Percentiles rank a stretch among this genome's conserved stretches.
Conservation (phyloP, 2,329 filamentous ascomycete species). For the Coniochaeta sp. region DNA sequence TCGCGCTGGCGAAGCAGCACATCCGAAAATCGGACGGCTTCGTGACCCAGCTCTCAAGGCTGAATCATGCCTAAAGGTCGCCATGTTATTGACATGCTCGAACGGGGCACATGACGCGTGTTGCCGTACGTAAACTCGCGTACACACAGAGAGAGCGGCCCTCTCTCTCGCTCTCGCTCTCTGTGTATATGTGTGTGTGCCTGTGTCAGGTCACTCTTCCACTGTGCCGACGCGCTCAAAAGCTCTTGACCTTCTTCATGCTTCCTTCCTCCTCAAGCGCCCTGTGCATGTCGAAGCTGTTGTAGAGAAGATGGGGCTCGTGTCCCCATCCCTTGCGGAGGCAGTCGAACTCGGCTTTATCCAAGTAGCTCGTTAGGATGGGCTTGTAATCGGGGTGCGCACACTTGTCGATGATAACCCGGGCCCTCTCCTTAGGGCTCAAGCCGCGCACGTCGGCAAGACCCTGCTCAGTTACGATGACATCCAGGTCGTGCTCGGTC, state of each 20-base stretch:
- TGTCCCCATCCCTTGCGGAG: slow-evolving; percentile 82
- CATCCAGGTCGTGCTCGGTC: slow-evolving; percentile 86
- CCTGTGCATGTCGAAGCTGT: slow-evolving; percentile 84
- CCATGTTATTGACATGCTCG: not conserved
- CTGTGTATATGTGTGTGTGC: too few relatives aligned
- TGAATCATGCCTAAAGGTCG: not conserved
- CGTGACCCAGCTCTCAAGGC: not conserved
- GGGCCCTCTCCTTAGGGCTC: slow-evolving; percentile 69
- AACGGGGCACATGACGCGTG: not conserved
- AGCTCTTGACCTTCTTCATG: slow-evolving; percentile 65
- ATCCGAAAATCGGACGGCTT: not conserved
- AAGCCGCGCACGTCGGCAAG: slow-evolving; percentile 81
- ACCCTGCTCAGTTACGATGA: slow-evolving; percentile 71
- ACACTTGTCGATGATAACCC: slow-evolving; percentile 82
- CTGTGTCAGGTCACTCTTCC: not conserved
- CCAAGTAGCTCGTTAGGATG: slow-evolving; percentile 75
- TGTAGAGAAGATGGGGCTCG: slow-evolving; percentile 81
- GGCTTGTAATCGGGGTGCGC: slow-evolving; percentile 79
- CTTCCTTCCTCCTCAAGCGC: slow-evolving; percentile 75
- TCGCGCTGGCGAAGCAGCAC: not conserved
- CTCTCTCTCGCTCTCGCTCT: too few relatives aligned
- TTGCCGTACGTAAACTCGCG: not conserved
- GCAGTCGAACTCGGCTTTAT: slow-evolving; percentile 81
- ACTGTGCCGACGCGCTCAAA: slow-evolving; percentile 9
- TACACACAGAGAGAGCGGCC: too few relatives aligned